Base-by-base conservation (phyloP, 345 rosid genomes). In the Theobroma cacao region DNA sequence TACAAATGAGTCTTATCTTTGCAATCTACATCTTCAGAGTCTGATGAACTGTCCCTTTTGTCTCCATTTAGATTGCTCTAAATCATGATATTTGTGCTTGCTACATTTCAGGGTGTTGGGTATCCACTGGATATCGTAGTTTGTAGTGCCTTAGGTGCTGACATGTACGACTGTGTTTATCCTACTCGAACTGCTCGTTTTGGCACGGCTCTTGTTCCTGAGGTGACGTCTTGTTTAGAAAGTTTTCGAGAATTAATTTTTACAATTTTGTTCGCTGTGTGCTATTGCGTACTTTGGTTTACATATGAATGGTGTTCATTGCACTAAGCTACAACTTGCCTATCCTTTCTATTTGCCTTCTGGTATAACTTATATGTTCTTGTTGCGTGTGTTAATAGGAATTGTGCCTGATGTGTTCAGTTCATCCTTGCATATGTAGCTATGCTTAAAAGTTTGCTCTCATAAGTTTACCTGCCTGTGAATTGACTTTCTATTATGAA, bases 141-240 rank as follows among this genome's bases (percentile, higher is more conserved):
- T 75, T 92, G 97, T 88, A 92, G 93, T 82, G 93, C 95, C 78
- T 83, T 92, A 79, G 95, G 97, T 50, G 95, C 95, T 74, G 97
- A 92, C 82, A 87, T 90, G 93, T 92, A 91, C 30, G 97, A 91
- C 77, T 91, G 91, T 73, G 97, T 92, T 73, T 92, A 88, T 79
- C 97, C 95, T 56, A 92, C 95, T 65, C 95, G 93, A 58, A 91
- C 95, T 79, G 97, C 95, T 80, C 93, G 92, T 41, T 92, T 92
- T 83, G 97, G 95, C 81, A 89, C 91, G 73, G 92, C 95, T 82
- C 88, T 90, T 62, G 83, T 90, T 74, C 97, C 95, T 7, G 90
- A 91, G 97, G 97, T 92, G 80, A 80, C 77, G 26, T n/a, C 47
- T 72, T 76, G 64, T 64, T 64, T 73, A n/a, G 12, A 66, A 70